phyloP scores from a whole-genome alignment of 139 green algal species.

The Micractinium sp. region DNA sequence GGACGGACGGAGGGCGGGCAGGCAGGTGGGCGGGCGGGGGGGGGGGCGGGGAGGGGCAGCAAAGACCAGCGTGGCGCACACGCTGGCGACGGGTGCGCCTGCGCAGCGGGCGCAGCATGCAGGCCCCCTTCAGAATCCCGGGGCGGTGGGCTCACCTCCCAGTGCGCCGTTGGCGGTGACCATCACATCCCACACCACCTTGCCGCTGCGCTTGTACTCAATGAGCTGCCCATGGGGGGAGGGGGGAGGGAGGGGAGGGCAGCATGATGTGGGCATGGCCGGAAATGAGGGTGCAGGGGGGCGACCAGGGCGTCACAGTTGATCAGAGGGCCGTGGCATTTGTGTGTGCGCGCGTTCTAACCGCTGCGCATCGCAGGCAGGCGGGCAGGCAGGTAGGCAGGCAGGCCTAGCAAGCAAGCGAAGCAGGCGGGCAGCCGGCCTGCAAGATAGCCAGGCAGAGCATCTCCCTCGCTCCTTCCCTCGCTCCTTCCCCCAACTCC shows the following conservation, averaged over 20 bases:
- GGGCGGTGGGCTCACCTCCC: conserved; percentile 19
- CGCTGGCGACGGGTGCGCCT: too few relatives aligned
- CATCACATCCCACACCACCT: conserved; percentile 74
- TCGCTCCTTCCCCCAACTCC: background rate
- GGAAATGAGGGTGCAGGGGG: background rate
- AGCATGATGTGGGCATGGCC: too few relatives aligned
- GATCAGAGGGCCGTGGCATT: too few relatives aligned
- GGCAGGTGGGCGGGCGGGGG: background rate
- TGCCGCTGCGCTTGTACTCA: conserved; percentile 22
- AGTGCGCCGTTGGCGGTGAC: conserved; percentile 79
- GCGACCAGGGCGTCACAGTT: too few relatives aligned
- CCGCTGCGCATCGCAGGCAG: background rate
- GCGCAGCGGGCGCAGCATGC: too few relatives aligned
- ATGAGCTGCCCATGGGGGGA: background rate
- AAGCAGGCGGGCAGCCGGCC: background rate
- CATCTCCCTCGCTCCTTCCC: background rate
- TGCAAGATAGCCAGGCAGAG: background rate
- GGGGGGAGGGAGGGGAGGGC: background rate
- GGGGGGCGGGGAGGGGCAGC: background rate
- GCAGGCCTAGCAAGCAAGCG: background rate
- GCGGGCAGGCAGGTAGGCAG: background rate
- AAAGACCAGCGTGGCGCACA: background rate
- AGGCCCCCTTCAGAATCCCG: too few relatives aligned
- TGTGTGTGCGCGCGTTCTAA: background rate
- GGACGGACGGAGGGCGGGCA: too few relatives aligned